Conservation (phyloP, 345 rosid genomes). For the Corchorus capsularis region DNA sequence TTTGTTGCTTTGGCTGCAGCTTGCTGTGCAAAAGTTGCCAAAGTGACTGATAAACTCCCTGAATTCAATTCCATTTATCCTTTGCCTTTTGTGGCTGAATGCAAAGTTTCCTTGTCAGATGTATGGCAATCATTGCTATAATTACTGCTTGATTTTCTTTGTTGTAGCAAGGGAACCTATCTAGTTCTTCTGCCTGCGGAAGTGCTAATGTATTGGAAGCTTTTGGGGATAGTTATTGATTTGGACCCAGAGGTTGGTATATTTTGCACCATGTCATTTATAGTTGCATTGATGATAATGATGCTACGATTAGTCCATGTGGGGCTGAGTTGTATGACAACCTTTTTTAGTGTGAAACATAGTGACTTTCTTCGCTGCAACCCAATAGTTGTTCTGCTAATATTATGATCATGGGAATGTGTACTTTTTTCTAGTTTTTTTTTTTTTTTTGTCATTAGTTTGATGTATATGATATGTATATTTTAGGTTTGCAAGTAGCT, state of each 20-base stretch:
- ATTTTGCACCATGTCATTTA: background rate
- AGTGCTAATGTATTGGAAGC: conserved; percentile 95
- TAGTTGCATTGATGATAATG: conserved; percentile 11
- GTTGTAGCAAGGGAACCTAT: conserved; percentile 89
- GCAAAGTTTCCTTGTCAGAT: background rate
- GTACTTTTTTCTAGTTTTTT: no score
- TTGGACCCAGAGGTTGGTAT: conserved; percentile 72
- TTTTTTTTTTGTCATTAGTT: no score
- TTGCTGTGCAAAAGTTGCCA: conserved; percentile 94
- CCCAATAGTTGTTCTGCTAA: background rate
- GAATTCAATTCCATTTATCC: background rate
- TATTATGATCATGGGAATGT: conserved; percentile 8
- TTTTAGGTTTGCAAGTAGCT: background rate
- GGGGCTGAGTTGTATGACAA: background rate
- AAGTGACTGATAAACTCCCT: conserved; percentile 42
- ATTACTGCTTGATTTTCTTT: background rate
- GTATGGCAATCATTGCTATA: background rate
- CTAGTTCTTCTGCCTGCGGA: conserved; percentile 98
- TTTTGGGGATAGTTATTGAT: conserved; percentile 71
- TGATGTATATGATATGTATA: background rate
- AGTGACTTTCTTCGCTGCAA: background rate
- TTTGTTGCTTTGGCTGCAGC: conserved; percentile 97
- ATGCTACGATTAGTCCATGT: background rate
- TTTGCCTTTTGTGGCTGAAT: background rate
- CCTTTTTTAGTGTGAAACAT: background rate